Evolutionary conservation across 2,329 filamentous ascomycete genomes (phyloP), one percentile per base, ranked within the genome.

Genomic region (Ophioceras dolichostomum): DNA sequence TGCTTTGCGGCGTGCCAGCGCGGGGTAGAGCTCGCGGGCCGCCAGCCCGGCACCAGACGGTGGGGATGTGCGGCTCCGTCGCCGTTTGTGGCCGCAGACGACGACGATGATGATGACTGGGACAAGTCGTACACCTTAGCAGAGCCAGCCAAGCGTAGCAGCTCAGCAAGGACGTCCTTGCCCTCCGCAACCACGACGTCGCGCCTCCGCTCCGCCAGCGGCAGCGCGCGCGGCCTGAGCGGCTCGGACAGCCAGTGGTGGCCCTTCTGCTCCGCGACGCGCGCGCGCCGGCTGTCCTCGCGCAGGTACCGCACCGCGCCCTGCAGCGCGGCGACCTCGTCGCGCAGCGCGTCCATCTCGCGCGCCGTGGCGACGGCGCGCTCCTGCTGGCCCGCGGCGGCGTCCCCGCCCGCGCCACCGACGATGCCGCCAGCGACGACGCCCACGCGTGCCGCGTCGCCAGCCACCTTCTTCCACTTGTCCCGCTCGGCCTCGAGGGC

Each of bases 311-410:
- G 68, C 32, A 84, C 73, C 1, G 79, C 76, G 2, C 73, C 69
- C 51, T 83, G 69, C 39, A 82, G 56, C 46, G 65, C 67, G 39
- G 66, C 67, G 48, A 87, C 77, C 41, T 89, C 79, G 46, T 69
- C 68, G 55, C 79, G 76, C 46, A 88, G 71, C 9, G 65, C 64
- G 45, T 87, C 80, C 60, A 87, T 78, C 55, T 89, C 81, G 37
- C 77, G 72, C 20, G 77, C 76, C 1, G 76, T 82, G 4, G 78
- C 75, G 33, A 82, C 78, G 20, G 79, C 76, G 19, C 74, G 71
- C 51, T 83, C 76, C 49, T 79, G 70, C 17, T 74, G 72, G 2
- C 27, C 34, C 13, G n/a, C 39, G 30, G 20, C 34, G 22, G 10
- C 27, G 14, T 21, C 10, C 6, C 74, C 72, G 1, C 27, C 34